phyloP scores from a whole-genome alignment of 768 basidiomycete species.

The Porpolomopsis calyptriformis region DNA sequence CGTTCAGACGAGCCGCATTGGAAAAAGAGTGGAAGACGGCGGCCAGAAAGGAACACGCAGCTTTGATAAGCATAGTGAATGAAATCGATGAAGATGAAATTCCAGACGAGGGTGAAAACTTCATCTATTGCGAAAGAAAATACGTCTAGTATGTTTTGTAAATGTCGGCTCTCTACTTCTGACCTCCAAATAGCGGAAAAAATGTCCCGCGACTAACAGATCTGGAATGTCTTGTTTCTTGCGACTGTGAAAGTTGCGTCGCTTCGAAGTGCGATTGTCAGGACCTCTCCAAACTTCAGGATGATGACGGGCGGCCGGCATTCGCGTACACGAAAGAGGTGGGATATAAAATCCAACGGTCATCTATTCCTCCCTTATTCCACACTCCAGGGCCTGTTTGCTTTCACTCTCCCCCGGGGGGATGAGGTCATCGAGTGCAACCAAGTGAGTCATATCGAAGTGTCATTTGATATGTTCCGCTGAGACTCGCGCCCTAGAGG shows the following conservation, averaged over 20 bases:
- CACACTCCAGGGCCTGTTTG: constrained; percentile 36
- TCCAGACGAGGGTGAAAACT: constrained; percentile 32
- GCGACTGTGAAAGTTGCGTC: constrained; percentile 32
- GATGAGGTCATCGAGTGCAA: constrained; percentile 59
- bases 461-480: not conserved
- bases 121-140: constrained; percentile 42
- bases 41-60: constrained; percentile 21
- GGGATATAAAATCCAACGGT: constrained; percentile 2
- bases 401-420: constrained; percentile 31
- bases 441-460: constrained; percentile 25
- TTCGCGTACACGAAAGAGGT: constrained; percentile 38
- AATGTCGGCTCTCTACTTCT: not conserved
- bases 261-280: constrained; percentile 37
- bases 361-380: not conserved
- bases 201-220: constrained; percentile 12
- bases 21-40: constrained; percentile 25
- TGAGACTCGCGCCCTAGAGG: constrained; percentile 18
- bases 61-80: constrained; percentile 27
- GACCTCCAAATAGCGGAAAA: constrained; percentile 10
- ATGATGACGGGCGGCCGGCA: constrained; percentile 17
- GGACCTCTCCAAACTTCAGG: constrained; percentile 28
- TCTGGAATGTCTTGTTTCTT: constrained; percentile 29
- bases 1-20: constrained; percentile 17
- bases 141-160: constrained; percentile 37
- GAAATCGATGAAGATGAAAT: constrained; percentile 34